Base-by-base conservation (phyloP, 768 basidiomycete genomes). In the Mycena floridula region DNA sequence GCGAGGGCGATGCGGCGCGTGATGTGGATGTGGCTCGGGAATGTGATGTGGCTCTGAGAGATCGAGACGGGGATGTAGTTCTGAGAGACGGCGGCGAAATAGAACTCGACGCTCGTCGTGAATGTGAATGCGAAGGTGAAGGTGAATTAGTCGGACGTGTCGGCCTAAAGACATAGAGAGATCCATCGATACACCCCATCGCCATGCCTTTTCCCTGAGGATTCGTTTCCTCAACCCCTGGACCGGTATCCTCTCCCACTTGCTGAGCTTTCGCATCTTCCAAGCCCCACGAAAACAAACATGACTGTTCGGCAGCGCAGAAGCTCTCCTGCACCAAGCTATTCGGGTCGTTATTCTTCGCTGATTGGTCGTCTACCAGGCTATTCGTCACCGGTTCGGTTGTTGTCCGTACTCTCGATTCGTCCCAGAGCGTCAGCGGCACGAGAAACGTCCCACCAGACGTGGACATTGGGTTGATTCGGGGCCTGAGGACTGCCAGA, bases 1-100 rank as follows among this genome's bases (percentile, higher is more conserved):
- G 44, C 2, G 69, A 63, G n/a, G 70, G 67, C 8, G 69, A 67
- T 6, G 58, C 53, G 20, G 73, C 61, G 8, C 63, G 61, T 18
- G 69, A 67, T 13, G 58, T 54, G 4, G 59, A 20, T 16, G 43
- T 11, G 37, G 11, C 15, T 11, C 37, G 37, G 37, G 15, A 22
- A 20, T 9, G 15, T 22, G n/a, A n/a, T n/a, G n/a, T n/a, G n/a
- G n/a, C n/a, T n/a, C 18, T 35, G 18, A 15, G 32, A 35, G 32
- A 35, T 3, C 18, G 15, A 35, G 13, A 15, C 15, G 18, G 7
- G 32, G 32, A 35, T 35, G 32, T 18, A 35, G 32, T 4, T 35
- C 32, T 3, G 3, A 35, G 3, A 35, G 7, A 13, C 18, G 13
- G 3, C 13, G 32, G 32, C 32, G 13, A 15, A n/a, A n/a, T 7